Evolutionary conservation across 306 rosid genomes (phyloP).

Genomic region (Benincasa hispida): DNA sequence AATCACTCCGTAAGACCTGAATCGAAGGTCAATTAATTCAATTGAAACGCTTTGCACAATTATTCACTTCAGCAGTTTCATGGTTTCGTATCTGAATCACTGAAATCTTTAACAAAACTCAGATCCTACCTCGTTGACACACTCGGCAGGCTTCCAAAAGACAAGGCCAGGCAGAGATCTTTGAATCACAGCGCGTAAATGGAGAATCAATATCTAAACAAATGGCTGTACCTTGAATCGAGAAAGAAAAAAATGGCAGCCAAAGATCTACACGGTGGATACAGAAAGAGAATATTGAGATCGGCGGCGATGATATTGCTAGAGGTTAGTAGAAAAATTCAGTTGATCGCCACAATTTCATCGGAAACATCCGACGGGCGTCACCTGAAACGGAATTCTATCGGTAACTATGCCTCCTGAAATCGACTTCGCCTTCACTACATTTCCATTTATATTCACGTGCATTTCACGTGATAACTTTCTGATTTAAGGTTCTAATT

Average conservation of each 20-base stretch:
- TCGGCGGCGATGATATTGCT: conserved; percentile 17
- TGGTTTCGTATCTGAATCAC: neutral
- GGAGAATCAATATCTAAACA: neutral
- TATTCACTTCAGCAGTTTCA: neutral
- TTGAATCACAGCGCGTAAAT: neutral
- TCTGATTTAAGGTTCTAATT: neutral
- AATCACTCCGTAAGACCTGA: neutral
- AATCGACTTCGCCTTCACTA: neutral
- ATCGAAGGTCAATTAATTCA: neutral
- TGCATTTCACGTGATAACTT: neutral
- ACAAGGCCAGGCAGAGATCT: conserved; percentile 1
- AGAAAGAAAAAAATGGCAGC: neutral
- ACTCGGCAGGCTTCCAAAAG: neutral
- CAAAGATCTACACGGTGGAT: neutral
- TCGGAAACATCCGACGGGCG: neutral
- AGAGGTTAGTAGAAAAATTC: neutral
- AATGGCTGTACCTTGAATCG: neutral
- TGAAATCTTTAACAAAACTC: neutral
- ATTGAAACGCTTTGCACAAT: neutral
- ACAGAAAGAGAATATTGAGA: conserved; percentile 23
- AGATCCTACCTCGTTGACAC: conserved; percentile 5
- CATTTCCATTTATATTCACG: neutral
- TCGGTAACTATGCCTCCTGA: neutral
- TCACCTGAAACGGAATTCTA: neutral
- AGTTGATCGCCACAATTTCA: neutral